Percentiles rank a stretch among this genome's conserved stretches.
These are phyloP conservation scores for Aspergillus tubingensis DNA, from an alignment of 2,329 filamentous ascomycete species.

Conservation along the genomic window DNA sequence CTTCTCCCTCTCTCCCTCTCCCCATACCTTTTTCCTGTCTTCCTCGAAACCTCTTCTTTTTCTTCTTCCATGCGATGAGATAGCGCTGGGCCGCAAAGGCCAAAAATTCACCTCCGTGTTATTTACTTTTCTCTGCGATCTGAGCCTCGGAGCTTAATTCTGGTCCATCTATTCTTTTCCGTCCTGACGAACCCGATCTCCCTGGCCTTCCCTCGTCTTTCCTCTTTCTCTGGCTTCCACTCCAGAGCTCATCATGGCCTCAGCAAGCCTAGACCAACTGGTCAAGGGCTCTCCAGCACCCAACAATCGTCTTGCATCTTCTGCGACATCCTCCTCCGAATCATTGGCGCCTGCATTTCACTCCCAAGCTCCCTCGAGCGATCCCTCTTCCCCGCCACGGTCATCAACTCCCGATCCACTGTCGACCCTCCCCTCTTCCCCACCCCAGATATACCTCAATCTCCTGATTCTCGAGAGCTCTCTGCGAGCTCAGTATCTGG, in stretches of 20 bases:
- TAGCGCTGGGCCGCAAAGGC: slow-evolving; percentile 32
- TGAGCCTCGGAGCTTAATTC: background rate
- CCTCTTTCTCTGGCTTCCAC: slow-evolving; percentile 18
- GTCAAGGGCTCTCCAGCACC: slow-evolving; percentile 84
- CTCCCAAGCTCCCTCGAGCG: slow-evolving; percentile 22
- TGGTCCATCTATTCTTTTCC: background rate
- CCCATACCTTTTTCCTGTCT: background rate
- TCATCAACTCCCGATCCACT: slow-evolving; percentile 66
- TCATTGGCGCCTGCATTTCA: slow-evolving; percentile 22
- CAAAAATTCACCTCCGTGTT: slow-evolving; percentile 17
- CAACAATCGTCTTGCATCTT: slow-evolving; percentile 47
- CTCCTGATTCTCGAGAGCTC: slow-evolving; percentile 95
- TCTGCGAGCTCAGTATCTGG: slow-evolving; percentile 87
- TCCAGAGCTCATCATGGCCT: slow-evolving; percentile 53
- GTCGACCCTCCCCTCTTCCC: slow-evolving; percentile 80
- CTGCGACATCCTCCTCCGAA: slow-evolving; percentile 29
- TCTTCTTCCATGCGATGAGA: slow-evolving; percentile 25
- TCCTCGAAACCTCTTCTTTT: background rate
- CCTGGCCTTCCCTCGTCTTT: slow-evolving; percentile 1
- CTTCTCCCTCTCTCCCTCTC: background rate
- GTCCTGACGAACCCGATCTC: too few relatives aligned
- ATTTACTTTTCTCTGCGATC: background rate
- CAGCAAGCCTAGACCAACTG: slow-evolving; percentile 74
- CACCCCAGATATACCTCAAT: slow-evolving; percentile 96
- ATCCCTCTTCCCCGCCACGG: slow-evolving; percentile 49